These are phyloP conservation scores for Eucalyptus dawsonii DNA, from an alignment of 345 rosid genomes.

Conservation along the genomic window DNA sequence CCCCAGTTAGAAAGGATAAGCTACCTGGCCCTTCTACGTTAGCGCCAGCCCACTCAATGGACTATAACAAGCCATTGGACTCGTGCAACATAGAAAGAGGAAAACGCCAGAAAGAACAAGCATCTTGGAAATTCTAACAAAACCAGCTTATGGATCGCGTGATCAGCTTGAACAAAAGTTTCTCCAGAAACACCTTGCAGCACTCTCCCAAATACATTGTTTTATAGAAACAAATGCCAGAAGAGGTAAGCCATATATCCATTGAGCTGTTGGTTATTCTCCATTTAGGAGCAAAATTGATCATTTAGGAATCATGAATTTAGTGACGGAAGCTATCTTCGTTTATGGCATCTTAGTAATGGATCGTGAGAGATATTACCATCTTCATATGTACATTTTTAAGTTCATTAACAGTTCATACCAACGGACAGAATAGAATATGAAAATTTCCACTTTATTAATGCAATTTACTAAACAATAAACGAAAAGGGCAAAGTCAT, in stretches of 20 bases:
- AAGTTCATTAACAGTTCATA: too few relatives aligned
- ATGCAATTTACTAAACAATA: too few relatives aligned
- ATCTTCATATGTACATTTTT: too few relatives aligned
- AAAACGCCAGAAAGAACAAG: background rate
- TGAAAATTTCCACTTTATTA: too few relatives aligned
- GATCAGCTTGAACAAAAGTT: background rate
- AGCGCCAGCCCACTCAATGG: background rate
- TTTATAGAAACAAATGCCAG: background rate
- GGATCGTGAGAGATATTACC: too few relatives aligned
- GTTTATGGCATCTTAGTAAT: too few relatives aligned
- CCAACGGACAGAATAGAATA: too few relatives aligned
- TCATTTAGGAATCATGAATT: too few relatives aligned
- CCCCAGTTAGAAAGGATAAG: background rate
- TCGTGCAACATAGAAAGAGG: background rate
- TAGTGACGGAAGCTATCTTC: too few relatives aligned
- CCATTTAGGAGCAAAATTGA: background rate
- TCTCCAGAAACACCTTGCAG: background rate
- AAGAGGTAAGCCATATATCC: background rate
- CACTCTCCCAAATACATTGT: background rate
- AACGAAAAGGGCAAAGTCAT: accelerated
- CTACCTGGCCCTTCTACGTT: background rate
- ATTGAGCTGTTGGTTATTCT: background rate
- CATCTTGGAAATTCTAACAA: background rate
- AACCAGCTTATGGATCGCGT: background rate
- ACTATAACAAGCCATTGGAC: background rate